Conservation (phyloP, 768 basidiomycete genomes). For the Candolleomyces eurysporus region DNA sequence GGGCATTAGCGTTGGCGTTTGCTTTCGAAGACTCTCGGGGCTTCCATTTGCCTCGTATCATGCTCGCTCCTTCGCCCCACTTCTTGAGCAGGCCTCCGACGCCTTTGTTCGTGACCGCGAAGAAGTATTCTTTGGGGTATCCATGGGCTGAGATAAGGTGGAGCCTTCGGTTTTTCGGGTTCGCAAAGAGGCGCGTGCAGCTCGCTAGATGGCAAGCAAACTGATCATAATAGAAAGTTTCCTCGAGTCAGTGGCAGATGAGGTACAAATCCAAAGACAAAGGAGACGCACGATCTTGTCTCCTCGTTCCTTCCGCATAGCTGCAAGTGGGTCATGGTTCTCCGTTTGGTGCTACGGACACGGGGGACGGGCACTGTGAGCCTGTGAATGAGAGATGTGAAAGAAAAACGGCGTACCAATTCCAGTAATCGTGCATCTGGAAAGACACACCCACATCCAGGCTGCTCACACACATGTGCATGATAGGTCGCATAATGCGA, state of each 20-base stretch:
- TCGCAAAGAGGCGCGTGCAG: constrained; percentile 60
- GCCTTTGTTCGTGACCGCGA: constrained; percentile 88
- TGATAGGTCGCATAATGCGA: constrained; percentile 82
- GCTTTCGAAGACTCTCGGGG: constrained; percentile 22
- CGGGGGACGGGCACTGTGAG: not conserved
- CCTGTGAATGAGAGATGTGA: constrained; percentile 1
- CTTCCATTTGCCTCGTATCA: constrained; percentile 76
- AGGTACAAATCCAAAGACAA: constrained; percentile 4
- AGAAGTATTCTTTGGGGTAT: constrained; percentile 89
- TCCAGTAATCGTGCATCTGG: constrained; percentile 78
- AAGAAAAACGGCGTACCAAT: constrained; percentile 53
- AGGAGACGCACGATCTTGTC: constrained; percentile 72
- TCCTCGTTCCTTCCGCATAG: constrained; percentile 70
- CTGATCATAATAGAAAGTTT: constrained; percentile 27
- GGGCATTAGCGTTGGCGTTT: constrained; percentile 3
- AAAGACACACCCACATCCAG: constrained; percentile 76
- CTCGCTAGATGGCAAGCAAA: constrained; percentile 75
- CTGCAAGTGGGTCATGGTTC: constrained; percentile 85
- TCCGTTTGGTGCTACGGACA: constrained; percentile 70
- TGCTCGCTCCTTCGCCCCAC: constrained; percentile 84
- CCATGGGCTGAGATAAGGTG: constrained; percentile 82
- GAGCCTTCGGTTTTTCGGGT: constrained; percentile 72
- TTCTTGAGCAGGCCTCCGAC: constrained; percentile 74
- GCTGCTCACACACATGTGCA: constrained; percentile 75
- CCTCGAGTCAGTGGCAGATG: not conserved